Evolutionary conservation across 2,329 filamentous ascomycete species (phyloP).

Genomic region (Zymoseptoria tritici): DNA sequence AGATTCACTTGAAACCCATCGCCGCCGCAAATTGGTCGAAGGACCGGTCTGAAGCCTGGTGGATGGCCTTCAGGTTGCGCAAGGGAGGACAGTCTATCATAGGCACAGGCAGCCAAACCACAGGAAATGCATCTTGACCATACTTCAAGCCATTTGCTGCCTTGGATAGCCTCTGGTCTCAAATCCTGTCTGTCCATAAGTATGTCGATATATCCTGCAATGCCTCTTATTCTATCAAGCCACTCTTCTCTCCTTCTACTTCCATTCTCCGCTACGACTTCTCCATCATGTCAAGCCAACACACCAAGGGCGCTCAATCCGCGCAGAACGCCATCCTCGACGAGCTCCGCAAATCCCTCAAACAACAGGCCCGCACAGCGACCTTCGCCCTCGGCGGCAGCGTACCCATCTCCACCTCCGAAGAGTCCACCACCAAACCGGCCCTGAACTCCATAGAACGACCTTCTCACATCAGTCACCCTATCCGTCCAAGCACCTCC

Average conservation of each 20-base stretch:
- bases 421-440: not conserved
- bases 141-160: not conserved
- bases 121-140: not conserved
- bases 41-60: not conserved
- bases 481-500: not conserved
- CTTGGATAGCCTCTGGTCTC: not conserved
- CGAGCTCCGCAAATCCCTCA: not conserved
- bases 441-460: not conserved
- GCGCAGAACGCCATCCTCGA: not conserved
- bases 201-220: not conserved
- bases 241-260: not conserved
- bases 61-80: not conserved
- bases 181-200: not conserved
- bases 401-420: not conserved
- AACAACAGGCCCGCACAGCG: not conserved
- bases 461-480: not conserved
- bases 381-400: constrained; percentile 4
- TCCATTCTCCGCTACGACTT: not conserved
- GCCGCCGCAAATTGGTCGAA: not conserved
- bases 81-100: not conserved
- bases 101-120: not conserved
- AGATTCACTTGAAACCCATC: not conserved
- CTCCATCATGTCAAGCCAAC: not conserved
- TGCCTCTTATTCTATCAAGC: not conserved
- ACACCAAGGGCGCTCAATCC: not conserved